Base-by-base conservation (phyloP, 176 grass and related monocot genomes). In the Themeda triandra region DNA sequence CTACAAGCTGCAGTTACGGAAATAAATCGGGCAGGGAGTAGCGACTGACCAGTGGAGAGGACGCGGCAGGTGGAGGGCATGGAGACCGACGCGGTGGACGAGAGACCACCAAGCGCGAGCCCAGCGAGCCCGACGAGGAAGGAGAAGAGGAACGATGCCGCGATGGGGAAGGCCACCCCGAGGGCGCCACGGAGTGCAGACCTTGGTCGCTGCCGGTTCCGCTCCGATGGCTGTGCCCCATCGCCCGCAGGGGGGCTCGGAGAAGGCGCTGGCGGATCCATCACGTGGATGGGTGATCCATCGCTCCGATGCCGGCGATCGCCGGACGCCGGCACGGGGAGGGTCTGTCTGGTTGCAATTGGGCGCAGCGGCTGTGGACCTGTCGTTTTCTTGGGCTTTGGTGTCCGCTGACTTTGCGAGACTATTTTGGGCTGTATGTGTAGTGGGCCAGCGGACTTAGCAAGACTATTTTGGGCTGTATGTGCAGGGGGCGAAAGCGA, bases 11-110 rank as follows among this genome's bases (percentile, higher is more conserved):
- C 63, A 48, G 41, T 21, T 39, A 24, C 6, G 51, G 25, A 14
- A 74, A 25, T 42, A 72, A 63, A 71, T 27, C 59, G 39, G 78
- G 80, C 19, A 13, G 44, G 41, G 37, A 80, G 56, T 8, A 39
- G 73, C 19, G 8, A 79, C 89, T 84, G 63, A 98, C 96, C 88
- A 32, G 83, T 93, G 51, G 96, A 95, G 44, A 98, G 82, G 87
- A 98, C 84, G 77, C 90, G 92, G 85, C 96, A 98, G 73, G 92
- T 95, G 60, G 96, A 95, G 24, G 92, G 87, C 53, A 95, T 63
- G 48, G 91, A 98, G 81, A 93, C 87, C 15, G 91, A 85, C 8
- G 91, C 70, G 10, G 87, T 88, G 37, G 91, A 88, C 0, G 93
- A 95, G 63, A 98, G 73, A 17, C 85, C 75, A 21, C 89, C 93